Percentiles rank a stretch among this genome's conserved stretches.
These are phyloP conservation scores for Fusarium succisae DNA, from an alignment of 2,329 filamentous ascomycete genomes.

Conservation along the genomic window DNA sequence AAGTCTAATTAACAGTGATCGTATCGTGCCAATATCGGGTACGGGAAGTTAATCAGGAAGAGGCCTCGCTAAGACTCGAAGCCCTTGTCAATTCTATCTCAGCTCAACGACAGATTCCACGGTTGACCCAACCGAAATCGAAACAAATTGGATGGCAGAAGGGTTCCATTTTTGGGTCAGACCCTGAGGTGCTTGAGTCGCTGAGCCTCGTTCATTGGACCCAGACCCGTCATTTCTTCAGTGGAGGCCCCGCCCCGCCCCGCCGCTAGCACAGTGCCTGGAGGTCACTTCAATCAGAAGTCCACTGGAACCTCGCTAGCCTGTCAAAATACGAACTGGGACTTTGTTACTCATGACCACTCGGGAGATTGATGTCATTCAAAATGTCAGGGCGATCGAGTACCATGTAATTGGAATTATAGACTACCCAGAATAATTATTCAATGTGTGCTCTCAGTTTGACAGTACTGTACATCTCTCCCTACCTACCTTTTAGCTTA, in stretches of 20 bases:
- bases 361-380: slow-evolving; percentile 34
- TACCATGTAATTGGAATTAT: background rate
- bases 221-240: background rate
- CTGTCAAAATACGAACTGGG: slow-evolving; percentile 20
- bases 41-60: background rate
- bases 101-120: background rate
- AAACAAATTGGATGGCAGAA: slow-evolving; percentile 14
- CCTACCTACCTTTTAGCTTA: background rate
- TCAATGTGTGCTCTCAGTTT: background rate
- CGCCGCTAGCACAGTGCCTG: slow-evolving; percentile 3
- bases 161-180: slow-evolving; percentile 21
- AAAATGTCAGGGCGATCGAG: background rate
- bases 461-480: background rate
- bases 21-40: background rate
- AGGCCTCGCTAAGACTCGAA: background rate
- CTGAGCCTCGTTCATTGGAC: background rate
- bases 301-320: slow-evolving; percentile 11
- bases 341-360: background rate
- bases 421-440: background rate
- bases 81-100: background rate
- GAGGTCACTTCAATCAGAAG: background rate
- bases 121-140: slow-evolving; percentile 18
- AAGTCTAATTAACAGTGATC: background rate
- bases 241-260: background rate
- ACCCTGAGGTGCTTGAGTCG: slow-evolving; percentile 11